Conservation (phyloP, 805 yeast genomes). For the Barnettozyma vustinii region DNA sequence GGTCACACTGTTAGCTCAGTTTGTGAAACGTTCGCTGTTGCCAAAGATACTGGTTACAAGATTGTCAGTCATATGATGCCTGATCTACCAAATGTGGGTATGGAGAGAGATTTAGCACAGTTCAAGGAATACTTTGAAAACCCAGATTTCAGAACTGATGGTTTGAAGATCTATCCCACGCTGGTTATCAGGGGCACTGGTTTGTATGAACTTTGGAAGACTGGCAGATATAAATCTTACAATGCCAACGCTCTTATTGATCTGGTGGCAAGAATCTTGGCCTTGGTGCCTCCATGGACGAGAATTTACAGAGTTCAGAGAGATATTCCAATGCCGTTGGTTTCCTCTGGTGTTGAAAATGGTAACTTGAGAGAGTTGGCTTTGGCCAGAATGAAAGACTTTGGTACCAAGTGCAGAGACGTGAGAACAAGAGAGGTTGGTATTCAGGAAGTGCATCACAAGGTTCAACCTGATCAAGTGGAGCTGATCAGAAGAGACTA, state of each 20-base stretch:
- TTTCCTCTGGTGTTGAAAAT: conserved; percentile 95
- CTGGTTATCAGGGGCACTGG: conserved; percentile 97
- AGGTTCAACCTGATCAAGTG: conserved; percentile 94
- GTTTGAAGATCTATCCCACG: conserved; percentile 92
- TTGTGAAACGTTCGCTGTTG: conserved; percentile 89
- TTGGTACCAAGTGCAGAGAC: conserved; percentile 93
- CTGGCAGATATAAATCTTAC: conserved; percentile 89
- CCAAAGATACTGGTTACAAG: conserved; percentile 98
- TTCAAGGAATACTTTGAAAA: conserved; percentile 94
- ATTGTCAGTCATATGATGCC: conserved; percentile 99
- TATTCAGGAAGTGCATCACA: conserved; percentile 96
- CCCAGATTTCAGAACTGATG: conserved; percentile 96
- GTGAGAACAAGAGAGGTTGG: conserved; percentile 98
- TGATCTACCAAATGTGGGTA: conserved; percentile 95
- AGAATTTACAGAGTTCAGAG: conserved; percentile 97
- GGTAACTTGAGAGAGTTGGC: conserved; percentile 96
- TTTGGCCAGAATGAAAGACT: conserved; percentile 94
- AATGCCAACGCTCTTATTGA: conserved; percentile 93
- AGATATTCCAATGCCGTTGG: conserved; percentile 98
- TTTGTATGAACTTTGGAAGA: conserved; percentile 93
- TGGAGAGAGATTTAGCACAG: conserved; percentile 96
- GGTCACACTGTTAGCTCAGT: conserved; percentile 97
- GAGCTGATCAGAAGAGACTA: conserved; percentile 94
- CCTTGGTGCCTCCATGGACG: conserved; percentile 98
- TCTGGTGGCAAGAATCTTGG: conserved; percentile 90